Evolutionary conservation across 1,284 basidiomycete genomes (phyloP).

Genomic region (Rhodofomes roseus): DNA sequence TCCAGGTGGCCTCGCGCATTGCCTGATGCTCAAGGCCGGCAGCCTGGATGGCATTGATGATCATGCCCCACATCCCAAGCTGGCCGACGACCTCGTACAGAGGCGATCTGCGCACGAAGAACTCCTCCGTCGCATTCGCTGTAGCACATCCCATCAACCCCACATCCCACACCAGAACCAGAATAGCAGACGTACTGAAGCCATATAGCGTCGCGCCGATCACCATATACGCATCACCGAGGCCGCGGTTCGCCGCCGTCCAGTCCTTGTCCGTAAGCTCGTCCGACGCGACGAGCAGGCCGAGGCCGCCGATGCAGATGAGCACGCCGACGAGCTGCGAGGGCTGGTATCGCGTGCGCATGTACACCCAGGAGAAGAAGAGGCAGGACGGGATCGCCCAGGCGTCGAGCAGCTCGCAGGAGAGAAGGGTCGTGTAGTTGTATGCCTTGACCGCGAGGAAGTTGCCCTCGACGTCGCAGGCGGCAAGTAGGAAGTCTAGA

Average conservation of each 20-base stretch:
- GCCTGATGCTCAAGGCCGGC: slow-evolving; percentile 67
- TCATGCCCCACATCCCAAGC: slow-evolving; percentile 77
- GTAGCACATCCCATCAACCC: not conserved
- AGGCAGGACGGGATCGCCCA: slow-evolving; percentile 88
- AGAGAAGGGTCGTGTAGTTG: slow-evolving; percentile 81
- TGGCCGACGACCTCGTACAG: slow-evolving; percentile 86
- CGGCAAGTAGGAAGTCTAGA: slow-evolving; percentile 71
- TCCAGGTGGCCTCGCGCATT: slow-evolving; percentile 69
- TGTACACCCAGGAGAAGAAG: slow-evolving; percentile 78
- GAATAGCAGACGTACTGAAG: slow-evolving; percentile 52
- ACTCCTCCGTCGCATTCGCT: slow-evolving; percentile 87
- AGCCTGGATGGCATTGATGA: slow-evolving; percentile 78
- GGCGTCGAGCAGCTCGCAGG: slow-evolving; percentile 84
- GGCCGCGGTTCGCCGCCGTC: slow-evolving; percentile 58
- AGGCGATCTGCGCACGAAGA: slow-evolving; percentile 75
- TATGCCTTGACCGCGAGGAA: slow-evolving; percentile 84
- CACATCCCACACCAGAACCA: not conserved
- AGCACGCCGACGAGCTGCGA: slow-evolving; percentile 74
- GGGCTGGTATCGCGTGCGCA: slow-evolving; percentile 78
- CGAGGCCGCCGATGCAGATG: slow-evolving; percentile 74
- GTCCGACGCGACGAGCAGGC: slow-evolving; percentile 72
- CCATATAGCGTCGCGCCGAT: slow-evolving; percentile 82
- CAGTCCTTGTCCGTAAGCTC: slow-evolving; percentile 69
- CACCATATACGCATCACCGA: slow-evolving; percentile 86
- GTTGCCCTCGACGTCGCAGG: slow-evolving; percentile 82